These are phyloP conservation scores for Chamaecyparis obtusa DNA, from an alignment of 75 land plant species.

Conservation along the genomic window DNA sequence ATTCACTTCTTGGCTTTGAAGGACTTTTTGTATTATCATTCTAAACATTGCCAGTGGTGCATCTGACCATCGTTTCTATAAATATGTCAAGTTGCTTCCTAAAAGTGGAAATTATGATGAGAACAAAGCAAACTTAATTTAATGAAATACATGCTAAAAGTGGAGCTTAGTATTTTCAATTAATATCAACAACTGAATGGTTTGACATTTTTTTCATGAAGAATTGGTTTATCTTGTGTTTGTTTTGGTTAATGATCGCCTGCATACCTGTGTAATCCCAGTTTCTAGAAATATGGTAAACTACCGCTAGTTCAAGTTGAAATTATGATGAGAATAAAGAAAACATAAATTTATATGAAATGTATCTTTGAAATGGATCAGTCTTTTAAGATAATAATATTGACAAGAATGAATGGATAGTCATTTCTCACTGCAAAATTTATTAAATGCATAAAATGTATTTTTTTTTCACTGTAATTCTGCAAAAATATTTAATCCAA, in stretches of 20 bases:
- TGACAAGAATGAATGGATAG: neutral
- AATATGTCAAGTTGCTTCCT: neutral
- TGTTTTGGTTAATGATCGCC: neutral
- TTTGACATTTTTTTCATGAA: neutral
- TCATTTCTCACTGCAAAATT: too few relatives aligned
- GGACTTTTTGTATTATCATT: neutral
- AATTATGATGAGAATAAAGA: too few relatives aligned
- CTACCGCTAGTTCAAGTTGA: too few relatives aligned
- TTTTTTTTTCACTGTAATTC: too few relatives aligned
- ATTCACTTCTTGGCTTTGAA: neutral
- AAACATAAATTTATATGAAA: too few relatives aligned
- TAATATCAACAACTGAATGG: neutral
- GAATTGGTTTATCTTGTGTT: neutral
- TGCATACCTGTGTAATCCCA: too few relatives aligned
- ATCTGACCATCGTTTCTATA: too few relatives aligned
- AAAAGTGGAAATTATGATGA: neutral
- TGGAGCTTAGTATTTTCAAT: neutral
- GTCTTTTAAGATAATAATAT: neutral
- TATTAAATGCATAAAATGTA: too few relatives aligned
- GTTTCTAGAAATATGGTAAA: too few relatives aligned
- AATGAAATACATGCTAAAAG: too few relatives aligned
- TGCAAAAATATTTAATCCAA: too few relatives aligned
- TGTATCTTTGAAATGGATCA: too few relatives aligned
- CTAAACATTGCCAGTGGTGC: neutral
- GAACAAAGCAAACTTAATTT: neutral